Evolutionary conservation across 148 eudicot species (phyloP), one percentile per base, ranked within the genome.

Genomic region (Nyssa sinensis): DNA sequence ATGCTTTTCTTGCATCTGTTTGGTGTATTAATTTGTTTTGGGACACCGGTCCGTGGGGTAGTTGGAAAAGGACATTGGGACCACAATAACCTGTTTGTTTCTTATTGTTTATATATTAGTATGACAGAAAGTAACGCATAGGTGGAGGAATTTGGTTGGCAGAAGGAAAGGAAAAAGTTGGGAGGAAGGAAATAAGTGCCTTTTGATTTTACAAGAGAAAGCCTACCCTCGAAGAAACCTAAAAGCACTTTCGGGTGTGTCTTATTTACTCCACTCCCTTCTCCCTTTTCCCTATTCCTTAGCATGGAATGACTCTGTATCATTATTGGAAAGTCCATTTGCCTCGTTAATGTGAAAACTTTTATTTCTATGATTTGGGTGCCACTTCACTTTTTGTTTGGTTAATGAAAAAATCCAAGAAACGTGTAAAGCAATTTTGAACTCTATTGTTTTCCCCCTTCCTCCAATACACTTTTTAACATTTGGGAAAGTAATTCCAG

Each of bases 161-260:
- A 19, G 70, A 67, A 47, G 58, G 58, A 67, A 67, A 68, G 17
- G 70, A 16, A 4, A 68, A 49, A 68, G 59, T 30, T 68, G 33
- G 19, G 31, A 32, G 37, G 24, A 7, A 55, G 17, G 4, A 37
- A 66, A 66, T 68, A 23, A 27, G 28, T 47, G n/a, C 35, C 71
- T n/a, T 55, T 21, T 37, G 5, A 55, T 19, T 49, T 68, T 49
- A 7, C 66, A 16, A 31, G 66, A 63, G 37, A 63, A 47, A 32
- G 63, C 73, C 24, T 8, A 28, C 29, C 0, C 34, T 24, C 30
- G 10, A 37, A 66, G 69, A 66, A 34, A 66, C 49, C 69, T 34
- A 2, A 13, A 31, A 62, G 63, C 65, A 30, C 65, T 62, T 28
- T 30, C 33, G 44, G 5, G 9, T 9, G 44, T 3, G 4, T 37